These are phyloP conservation scores for Tephrocybe sp. DNA, from an alignment of 768 basidiomycete species.

Conservation along the genomic window DNA sequence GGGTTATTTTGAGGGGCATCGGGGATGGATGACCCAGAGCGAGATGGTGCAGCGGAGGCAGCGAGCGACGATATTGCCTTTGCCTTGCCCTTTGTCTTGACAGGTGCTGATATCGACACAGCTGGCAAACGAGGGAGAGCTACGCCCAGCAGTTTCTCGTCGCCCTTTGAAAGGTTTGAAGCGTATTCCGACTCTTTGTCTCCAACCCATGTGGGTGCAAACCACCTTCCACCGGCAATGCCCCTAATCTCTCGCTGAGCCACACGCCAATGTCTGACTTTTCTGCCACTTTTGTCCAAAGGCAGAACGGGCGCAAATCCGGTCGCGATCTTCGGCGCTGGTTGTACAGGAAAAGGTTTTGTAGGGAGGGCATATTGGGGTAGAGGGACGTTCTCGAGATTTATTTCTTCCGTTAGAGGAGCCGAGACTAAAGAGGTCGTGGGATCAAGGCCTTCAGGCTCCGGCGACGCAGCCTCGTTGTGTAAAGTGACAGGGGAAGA, in stretches of 20 bases:
- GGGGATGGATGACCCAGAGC: conserved; percentile 53
- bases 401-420: conserved; percentile 41
- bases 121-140: conserved; percentile 38
- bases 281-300: conserved; percentile 62
- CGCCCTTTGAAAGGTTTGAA: conserved; percentile 25
- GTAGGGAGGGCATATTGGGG: conserved; percentile 78
- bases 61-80: conserved; percentile 39
- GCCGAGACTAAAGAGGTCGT: conserved; percentile 29
- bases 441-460: conserved; percentile 38
- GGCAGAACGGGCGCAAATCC: conserved; percentile 69
- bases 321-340: conserved; percentile 71
- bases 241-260: conserved; percentile 79
- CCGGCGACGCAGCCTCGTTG: conserved; percentile 48
- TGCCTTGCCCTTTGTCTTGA: conserved; percentile 42
- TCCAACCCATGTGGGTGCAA: conserved; percentile 79
- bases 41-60: conserved; percentile 55
- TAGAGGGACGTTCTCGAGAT: conserved; percentile 59
- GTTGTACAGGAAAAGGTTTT: conserved; percentile 84
- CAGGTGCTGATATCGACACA: conserved; percentile 47
- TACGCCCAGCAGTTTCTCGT: conserved; percentile 30
- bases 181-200: conserved; percentile 75
- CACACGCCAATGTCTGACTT: conserved; percentile 70
- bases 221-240: conserved; percentile 84
- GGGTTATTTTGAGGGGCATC: conserved; percentile 38
- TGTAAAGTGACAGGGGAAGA: conserved; percentile 65